Evolutionary conservation across 306 rosid genomes (phyloP).

Genomic region (Oxytropis ochrocephala): DNA sequence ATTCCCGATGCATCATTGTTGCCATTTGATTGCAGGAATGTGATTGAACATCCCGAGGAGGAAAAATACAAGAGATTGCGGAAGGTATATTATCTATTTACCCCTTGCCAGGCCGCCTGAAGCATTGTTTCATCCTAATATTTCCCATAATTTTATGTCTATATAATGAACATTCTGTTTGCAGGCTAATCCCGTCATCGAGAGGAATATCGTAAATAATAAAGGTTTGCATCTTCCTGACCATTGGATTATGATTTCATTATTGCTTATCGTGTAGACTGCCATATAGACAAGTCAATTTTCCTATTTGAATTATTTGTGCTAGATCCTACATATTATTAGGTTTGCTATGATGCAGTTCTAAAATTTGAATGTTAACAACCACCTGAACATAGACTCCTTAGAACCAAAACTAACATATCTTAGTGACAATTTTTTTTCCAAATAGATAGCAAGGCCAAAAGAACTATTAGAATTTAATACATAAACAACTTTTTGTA

Average conservation of each 20-base stretch:
- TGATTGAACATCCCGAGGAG: constrained; percentile 75
- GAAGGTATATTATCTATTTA: constrained; percentile 45
- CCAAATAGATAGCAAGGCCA: background rate
- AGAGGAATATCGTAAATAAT: constrained; percentile 52
- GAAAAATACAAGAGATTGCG: constrained; percentile 64
- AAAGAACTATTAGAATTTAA: background rate
- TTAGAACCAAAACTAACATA: background rate
- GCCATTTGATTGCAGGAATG: constrained; percentile 53
- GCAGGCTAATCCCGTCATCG: constrained; percentile 79
- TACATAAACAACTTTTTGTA: background rate
- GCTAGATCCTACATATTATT: constrained; percentile 3
- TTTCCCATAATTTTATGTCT: background rate
- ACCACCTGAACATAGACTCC: background rate
- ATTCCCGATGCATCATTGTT: background rate
- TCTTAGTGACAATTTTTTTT: background rate
- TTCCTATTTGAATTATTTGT: background rate
- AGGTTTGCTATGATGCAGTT: background rate
- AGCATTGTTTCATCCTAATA: constrained; percentile 1
- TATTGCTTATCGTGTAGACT: background rate
- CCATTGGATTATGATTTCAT: background rate
- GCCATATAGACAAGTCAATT: background rate
- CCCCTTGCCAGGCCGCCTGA: background rate
- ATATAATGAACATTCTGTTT: constrained; percentile 21
- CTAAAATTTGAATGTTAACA: background rate
- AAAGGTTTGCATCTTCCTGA: constrained; percentile 51